A percentile compares a stretch with the other conserved stretches of the same genome.
phyloP scores from a whole-genome alignment of 73 alveolate genomes.

The Paramecium pentaurelia region DNA sequence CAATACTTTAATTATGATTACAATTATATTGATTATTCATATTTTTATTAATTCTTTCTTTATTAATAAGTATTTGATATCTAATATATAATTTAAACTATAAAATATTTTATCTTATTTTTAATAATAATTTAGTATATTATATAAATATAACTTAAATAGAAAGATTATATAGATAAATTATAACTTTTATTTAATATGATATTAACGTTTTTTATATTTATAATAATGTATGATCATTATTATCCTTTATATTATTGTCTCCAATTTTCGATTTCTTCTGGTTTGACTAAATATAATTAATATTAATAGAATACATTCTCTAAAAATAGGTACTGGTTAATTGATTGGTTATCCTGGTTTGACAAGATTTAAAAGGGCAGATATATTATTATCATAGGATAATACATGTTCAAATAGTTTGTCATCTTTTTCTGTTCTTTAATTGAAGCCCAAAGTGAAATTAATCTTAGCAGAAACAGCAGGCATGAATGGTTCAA shows the following conservation, averaged over 20 bases:
- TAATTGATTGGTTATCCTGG: conserved; percentile 77
- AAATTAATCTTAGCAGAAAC: conserved; percentile 95
- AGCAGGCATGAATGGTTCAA: conserved; percentile 97
- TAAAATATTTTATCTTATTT: too few relatives aligned
- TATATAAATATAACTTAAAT: neutral
- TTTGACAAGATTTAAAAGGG: conserved; percentile 53
- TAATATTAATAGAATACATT: conserved; percentile 28
- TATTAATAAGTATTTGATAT: too few relatives aligned
- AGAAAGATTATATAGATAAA: neutral
- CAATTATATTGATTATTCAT: too few relatives aligned
- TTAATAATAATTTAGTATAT: too few relatives aligned
- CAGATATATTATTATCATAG: conserved; percentile 60
- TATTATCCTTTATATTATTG: conserved; percentile 43
- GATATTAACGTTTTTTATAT: neutral
- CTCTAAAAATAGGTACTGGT: conserved; percentile 91
- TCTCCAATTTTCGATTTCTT: conserved; percentile 14
- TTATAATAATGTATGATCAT: neutral
- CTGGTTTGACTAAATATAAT: neutral
- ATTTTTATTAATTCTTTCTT: too few relatives aligned
- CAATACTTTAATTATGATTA: too few relatives aligned
- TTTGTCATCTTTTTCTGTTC: conserved; percentile 80
- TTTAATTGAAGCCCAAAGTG: conserved; percentile 69
- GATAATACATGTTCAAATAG: conserved; percentile 69
- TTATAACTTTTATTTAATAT: neutral
- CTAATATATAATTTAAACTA: too few relatives aligned